Conservation (phyloP, 768 basidiomycete species). For the Pleurotus sapidus region DNA sequence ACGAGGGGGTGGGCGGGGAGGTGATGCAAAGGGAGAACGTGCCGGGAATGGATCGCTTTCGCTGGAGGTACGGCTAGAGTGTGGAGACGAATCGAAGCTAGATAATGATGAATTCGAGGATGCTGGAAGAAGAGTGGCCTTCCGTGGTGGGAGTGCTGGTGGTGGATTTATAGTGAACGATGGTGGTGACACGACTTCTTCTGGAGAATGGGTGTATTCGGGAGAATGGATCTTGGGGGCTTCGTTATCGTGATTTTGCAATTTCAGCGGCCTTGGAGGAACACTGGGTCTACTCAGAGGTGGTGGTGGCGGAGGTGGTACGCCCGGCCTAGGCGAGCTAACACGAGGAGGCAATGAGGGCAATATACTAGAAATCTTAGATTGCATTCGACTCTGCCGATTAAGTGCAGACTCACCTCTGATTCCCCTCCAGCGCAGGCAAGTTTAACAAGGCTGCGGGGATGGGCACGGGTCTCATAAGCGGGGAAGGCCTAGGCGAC, state of each 20-base stretch:
- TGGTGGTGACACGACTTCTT: background rate
- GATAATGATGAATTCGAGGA: background rate
- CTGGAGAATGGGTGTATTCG: background rate
- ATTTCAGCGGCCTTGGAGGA: slow-evolving; percentile 18
- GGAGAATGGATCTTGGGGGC: slow-evolving; percentile 7
- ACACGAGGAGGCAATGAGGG: background rate
- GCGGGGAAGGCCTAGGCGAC: slow-evolving; percentile 42
- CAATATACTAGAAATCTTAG: background rate
- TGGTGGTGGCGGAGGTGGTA: slow-evolving; percentile 8
- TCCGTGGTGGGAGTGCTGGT: slow-evolving; percentile 8
- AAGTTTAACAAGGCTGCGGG: slow-evolving; percentile 23
- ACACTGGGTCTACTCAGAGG: slow-evolving; percentile 20
- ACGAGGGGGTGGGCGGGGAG: slow-evolving; percentile 34
- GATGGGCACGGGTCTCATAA: slow-evolving; percentile 48
- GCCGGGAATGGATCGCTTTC: slow-evolving; percentile 24
- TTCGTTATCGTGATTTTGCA: background rate
- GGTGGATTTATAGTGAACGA: slow-evolving; percentile 3
- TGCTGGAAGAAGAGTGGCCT: background rate
- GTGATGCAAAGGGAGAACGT: slow-evolving; percentile 16
- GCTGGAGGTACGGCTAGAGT: slow-evolving; percentile 37
- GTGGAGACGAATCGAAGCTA: slow-evolving; percentile 18
- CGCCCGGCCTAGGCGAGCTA: slow-evolving; percentile 3
- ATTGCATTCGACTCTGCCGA: slow-evolving; percentile 8
- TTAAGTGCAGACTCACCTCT: slow-evolving; percentile 16
- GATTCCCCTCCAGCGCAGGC: too few species aligned